Evolutionary conservation across 2,329 filamentous ascomycete species (phyloP), one percentile per base, ranked within the genome.

Genomic region (Hypoxylon sp.): DNA sequence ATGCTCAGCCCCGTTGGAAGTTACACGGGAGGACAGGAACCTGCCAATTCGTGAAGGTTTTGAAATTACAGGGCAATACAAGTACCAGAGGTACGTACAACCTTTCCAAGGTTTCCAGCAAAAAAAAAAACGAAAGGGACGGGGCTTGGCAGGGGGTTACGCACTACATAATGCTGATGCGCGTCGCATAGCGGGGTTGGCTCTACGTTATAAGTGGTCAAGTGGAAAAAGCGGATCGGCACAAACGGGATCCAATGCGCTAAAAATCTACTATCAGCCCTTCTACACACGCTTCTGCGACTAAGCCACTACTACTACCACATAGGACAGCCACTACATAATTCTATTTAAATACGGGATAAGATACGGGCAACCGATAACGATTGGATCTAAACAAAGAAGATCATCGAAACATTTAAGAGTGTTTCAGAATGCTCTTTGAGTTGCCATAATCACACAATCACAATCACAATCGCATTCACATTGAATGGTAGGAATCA

Each of bases 1-100:
- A 59, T 68, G 64, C 67, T 70, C 67, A 70, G 67, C 67, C 67
- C 54, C 64, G 54, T 66, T 57, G 46, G 52, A 59, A 63, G 58
- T 66, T 55, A 19, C 50, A 63, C 35, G 29, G 57, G 46, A 22
- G 44, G 8, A 44, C 39, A 19, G n/a, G 39, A 17, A 17, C 47
- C 55, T 61, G 35, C 57, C 51, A 60, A 42, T 63, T 65, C 46
- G 37, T 54, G 67, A 68, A 65, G 67, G 64, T 70, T 70, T 70
- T 65, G 64, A 70, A 70, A 70, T 70, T 70, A 59, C 67, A 67
- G 64, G 67, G 60, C 55, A 54, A 48, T 42, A 50, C 39, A 29
- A 44, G 33, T 48, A 37, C 46, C 31, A 39, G 33, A 26, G 31
- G 54, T 57, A 57, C 54, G 42, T 57, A 57, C 54, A 47, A 47